Evolutionary conservation across 768 basidiomycete genomes (phyloP).

Genomic region (Mycena maculata): DNA sequence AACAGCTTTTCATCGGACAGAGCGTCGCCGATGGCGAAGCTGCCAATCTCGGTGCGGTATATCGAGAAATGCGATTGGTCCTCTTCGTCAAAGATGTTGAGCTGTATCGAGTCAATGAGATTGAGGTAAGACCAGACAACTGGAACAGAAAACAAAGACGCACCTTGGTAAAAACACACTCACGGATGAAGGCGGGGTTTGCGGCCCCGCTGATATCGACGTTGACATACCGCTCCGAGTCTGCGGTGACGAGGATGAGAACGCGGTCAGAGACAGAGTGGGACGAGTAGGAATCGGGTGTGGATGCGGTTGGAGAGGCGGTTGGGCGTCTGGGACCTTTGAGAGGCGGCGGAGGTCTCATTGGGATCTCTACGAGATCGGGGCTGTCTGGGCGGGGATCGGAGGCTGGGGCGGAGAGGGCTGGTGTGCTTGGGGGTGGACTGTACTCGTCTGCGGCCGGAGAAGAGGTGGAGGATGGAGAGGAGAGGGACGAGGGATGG

Average conservation of each 20-base stretch:
- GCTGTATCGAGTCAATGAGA: too few relatives aligned
- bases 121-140: too few relatives aligned
- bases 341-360: slow-evolving; percentile 45
- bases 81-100: slow-evolving; percentile 88
- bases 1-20: slow-evolving; percentile 78
- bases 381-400: slow-evolving; percentile 51
- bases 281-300: slow-evolving; percentile 48
- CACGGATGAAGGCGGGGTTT: slow-evolving; percentile 77
- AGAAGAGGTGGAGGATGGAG: slow-evolving; percentile 77
- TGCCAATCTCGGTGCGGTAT: slow-evolving; percentile 89
- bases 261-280: slow-evolving; percentile 49
- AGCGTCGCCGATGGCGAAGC: slow-evolving; percentile 78
- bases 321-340: slow-evolving; percentile 35
- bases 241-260: slow-evolving; percentile 77
- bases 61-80: slow-evolving; percentile 78
- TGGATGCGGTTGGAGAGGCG: slow-evolving; percentile 53
- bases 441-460: slow-evolving; percentile 70
- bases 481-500: slow-evolving; percentile 68
- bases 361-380: slow-evolving; percentile 43
- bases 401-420: slow-evolving; percentile 47
- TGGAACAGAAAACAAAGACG: slow-evolving; percentile 34
- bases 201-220: slow-evolving; percentile 78
- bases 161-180: slow-evolving; percentile 85
- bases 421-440: slow-evolving; percentile 78
- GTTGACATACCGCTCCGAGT: slow-evolving; percentile 79